Conservation (phyloP, 345 rosid genomes). For the Populus ilicifolia region DNA sequence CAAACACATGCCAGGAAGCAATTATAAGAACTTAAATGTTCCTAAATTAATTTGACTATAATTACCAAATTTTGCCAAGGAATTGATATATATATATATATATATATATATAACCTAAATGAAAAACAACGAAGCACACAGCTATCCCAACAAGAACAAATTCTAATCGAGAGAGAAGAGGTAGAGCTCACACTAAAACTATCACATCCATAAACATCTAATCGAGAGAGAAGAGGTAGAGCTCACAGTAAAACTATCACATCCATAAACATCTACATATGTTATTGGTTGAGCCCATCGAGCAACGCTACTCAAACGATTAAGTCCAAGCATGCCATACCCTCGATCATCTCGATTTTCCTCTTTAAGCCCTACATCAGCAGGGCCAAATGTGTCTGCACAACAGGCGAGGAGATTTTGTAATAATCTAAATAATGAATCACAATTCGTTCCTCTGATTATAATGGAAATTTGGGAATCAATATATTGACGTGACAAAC, state of each 20-base stretch:
- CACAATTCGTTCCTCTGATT: neutral
- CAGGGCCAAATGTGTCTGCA: conserved; percentile 68
- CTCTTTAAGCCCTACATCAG: conserved; percentile 77
- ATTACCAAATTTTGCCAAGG: neutral
- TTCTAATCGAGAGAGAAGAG: neutral
- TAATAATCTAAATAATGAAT: neutral
- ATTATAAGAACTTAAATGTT: neutral
- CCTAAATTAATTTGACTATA: neutral
- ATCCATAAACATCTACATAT: conserved; percentile 64
- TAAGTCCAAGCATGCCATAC: conserved; percentile 60
- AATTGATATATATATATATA: neutral
- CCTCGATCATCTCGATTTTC: conserved; percentile 74
- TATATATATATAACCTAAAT: neutral
- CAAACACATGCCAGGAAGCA: neutral
- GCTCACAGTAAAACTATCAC: conserved; percentile 67
- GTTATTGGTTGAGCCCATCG: conserved; percentile 94
- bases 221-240: no score
- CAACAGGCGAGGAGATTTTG: neutral
- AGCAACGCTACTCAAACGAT: conserved; percentile 45
- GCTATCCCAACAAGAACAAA: neutral
- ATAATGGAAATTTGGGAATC: neutral
- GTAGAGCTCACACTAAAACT: conserved; percentile 57
- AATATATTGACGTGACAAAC: neutral
- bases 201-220: conserved; percentile 63
- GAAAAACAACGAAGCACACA: neutral